Evolutionary conservation across 139 green algal genomes (phyloP).

Genomic region (Coelastrella sp.): DNA sequence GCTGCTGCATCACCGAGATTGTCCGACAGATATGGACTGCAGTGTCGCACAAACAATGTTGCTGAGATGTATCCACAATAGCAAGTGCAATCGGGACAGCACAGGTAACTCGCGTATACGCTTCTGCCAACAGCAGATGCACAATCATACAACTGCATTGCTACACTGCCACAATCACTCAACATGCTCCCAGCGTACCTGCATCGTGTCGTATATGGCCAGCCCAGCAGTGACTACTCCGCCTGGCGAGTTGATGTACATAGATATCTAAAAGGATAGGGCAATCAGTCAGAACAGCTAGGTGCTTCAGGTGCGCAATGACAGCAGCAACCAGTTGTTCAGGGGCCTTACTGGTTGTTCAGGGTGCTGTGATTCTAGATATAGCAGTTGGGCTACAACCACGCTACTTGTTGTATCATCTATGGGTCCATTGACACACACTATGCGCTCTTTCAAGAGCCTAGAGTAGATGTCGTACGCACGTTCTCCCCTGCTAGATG

Average conservation of each 20-base stretch:
- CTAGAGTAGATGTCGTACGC: conserved; percentile 96
- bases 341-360: conserved; percentile 87
- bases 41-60: too few species aligned
- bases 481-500: conserved; percentile 69
- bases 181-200: conserved; percentile 67
- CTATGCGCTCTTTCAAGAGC: conserved; percentile 92
- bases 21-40: too few species aligned
- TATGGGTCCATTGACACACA: conserved; percentile 89
- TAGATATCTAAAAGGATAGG: conserved; percentile 85
- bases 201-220: conserved; percentile 99
- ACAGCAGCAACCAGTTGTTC: too few species aligned
- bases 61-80: too few species aligned
- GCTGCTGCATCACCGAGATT: too few species aligned
- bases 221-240: conserved; percentile 93
- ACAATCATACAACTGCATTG: too few species aligned
- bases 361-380: conserved; percentile 92
- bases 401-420: conserved; percentile 85
- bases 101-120: too few species aligned
- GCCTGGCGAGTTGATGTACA: conserved; percentile 98
- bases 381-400: conserved; percentile 94
- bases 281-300: too few species aligned
- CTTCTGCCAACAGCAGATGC: too few species aligned
- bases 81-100: too few species aligned
- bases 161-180: too few species aligned
- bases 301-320: too few species aligned